Conservation (phyloP, 2,329 filamentous ascomycete genomes). For the Talaromyces sp. region DNA sequence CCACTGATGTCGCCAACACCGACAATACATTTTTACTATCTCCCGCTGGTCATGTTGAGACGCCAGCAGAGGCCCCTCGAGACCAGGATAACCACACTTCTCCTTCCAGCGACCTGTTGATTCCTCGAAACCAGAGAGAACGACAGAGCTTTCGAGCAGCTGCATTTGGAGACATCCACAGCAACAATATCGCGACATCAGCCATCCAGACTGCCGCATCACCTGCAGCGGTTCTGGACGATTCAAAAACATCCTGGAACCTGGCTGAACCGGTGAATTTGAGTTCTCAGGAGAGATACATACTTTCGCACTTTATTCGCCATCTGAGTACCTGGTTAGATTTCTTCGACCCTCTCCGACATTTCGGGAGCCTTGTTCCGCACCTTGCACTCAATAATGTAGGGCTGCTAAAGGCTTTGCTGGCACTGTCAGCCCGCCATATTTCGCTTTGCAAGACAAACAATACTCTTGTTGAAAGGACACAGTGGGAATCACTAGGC, state of each 20-base stretch:
- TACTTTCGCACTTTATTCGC: constrained; percentile 15
- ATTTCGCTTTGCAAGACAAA: constrained; percentile 34
- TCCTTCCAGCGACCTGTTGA: constrained; percentile 15
- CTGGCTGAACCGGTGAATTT: constrained; percentile 10
- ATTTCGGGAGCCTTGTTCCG: constrained; percentile 33
- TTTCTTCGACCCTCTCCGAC: constrained; percentile 37
- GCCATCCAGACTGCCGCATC: neutral
- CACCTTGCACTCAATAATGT: constrained; percentile 47
- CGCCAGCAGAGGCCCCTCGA: neutral
- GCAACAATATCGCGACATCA: constrained; percentile 6
- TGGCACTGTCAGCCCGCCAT: constrained; percentile 53
- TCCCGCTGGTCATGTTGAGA: neutral
- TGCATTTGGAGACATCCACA: neutral
- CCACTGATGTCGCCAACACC: neutral
- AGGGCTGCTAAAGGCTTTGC: constrained; percentile 53
- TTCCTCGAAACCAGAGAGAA: constrained; percentile 16
- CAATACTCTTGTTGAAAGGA: constrained; percentile 4
- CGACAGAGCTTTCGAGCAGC: constrained; percentile 9
- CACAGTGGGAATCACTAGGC: neutral
- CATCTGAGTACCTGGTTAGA: constrained; percentile 35
- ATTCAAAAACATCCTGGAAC: constrained; percentile 12
- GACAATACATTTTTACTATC: neutral
- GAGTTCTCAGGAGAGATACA: constrained; percentile 7
- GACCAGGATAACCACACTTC: constrained; percentile 12
- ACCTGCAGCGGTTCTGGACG: constrained; percentile 9